phyloP scores from a whole-genome alignment of 768 basidiomycete species.

The Agrocybe praecox region DNA sequence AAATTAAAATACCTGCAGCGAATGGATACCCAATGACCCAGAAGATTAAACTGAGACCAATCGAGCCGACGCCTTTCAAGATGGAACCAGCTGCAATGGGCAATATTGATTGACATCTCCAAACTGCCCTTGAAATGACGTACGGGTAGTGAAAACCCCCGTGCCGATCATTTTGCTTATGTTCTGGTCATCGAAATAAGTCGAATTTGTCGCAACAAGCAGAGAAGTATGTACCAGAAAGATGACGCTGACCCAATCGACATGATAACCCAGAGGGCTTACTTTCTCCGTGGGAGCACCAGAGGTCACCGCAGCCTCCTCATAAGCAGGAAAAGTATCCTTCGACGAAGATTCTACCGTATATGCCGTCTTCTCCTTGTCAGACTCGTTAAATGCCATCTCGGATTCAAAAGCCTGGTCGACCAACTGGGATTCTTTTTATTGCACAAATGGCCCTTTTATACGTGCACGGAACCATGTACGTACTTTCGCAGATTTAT shows the following conservation, averaged over 20 bases:
- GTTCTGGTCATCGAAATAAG: not conserved
- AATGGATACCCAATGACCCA: constrained; percentile 42
- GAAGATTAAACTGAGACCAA: constrained; percentile 39
- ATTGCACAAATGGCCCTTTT: not conserved
- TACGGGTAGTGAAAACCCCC: constrained; percentile 6
- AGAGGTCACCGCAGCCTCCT: constrained; percentile 6
- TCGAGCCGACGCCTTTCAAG: constrained; percentile 36
- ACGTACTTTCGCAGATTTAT: too few species aligned
- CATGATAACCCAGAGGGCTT: constrained; percentile 5
- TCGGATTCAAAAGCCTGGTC: not conserved
- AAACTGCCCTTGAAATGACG: not conserved
- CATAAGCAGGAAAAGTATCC: not conserved
- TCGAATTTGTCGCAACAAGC: not conserved
- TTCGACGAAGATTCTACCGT: not conserved
- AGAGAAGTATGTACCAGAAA: not conserved
- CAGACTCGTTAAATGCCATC: not conserved
- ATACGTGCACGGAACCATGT: not conserved
- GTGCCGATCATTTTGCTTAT: constrained; percentile 11
- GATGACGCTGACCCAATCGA: constrained; percentile 1
- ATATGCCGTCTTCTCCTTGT: not conserved
- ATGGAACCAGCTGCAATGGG: constrained; percentile 32
- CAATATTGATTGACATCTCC: not conserved
- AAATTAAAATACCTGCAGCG: constrained; percentile 29
- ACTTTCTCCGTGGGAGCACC: constrained; percentile 4
- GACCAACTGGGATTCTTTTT: not conserved